phyloP scores from a whole-genome alignment of 2,329 filamentous ascomycete species.

The Colletotrichum higginsianum region DNA sequence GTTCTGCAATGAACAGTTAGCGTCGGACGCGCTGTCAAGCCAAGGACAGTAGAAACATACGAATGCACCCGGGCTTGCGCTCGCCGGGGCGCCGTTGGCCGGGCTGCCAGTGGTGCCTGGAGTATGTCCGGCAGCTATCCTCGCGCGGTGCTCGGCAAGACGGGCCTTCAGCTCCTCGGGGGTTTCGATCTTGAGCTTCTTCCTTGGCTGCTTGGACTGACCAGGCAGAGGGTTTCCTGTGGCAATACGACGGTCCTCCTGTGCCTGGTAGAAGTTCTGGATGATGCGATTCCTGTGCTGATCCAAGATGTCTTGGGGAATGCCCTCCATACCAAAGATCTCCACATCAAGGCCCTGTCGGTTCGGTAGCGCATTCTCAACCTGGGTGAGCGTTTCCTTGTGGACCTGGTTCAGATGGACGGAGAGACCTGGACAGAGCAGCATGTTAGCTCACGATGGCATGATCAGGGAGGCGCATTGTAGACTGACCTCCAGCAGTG shows the following conservation, averaged over 20 bases:
- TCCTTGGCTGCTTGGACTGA: constrained; percentile 75
- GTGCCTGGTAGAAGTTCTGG: constrained; percentile 86
- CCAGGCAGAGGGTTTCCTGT: constrained; percentile 89
- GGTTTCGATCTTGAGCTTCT: constrained; percentile 82
- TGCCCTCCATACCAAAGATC: constrained; percentile 98
- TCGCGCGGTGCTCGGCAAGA: constrained; percentile 82
- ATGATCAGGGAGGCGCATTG: background rate
- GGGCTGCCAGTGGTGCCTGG: constrained; percentile 66
- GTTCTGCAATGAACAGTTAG: constrained; percentile 48
- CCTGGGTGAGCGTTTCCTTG: constrained; percentile 88
- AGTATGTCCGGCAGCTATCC: constrained; percentile 72
- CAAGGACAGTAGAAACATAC: constrained; percentile 63
- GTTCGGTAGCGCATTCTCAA: constrained; percentile 93
- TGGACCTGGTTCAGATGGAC: constrained; percentile 99
- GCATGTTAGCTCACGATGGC: constrained; percentile 35
- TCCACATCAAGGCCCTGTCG: constrained; percentile 90
- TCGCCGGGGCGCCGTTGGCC: constrained; percentile 51
- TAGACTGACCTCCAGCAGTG: constrained; percentile 86
- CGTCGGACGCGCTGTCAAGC: background rate
- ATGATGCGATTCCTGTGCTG: constrained; percentile 90
- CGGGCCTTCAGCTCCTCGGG: constrained; percentile 85
- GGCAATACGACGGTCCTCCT: constrained; percentile 84
- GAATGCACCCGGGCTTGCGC: constrained; percentile 68
- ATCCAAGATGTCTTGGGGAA: constrained; percentile 87
- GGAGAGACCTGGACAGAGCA: constrained; percentile 77